These are phyloP conservation scores for Solanum pimpinellifolium DNA, from an alignment of 257 asterid genomes.

Conservation along the genomic window DNA sequence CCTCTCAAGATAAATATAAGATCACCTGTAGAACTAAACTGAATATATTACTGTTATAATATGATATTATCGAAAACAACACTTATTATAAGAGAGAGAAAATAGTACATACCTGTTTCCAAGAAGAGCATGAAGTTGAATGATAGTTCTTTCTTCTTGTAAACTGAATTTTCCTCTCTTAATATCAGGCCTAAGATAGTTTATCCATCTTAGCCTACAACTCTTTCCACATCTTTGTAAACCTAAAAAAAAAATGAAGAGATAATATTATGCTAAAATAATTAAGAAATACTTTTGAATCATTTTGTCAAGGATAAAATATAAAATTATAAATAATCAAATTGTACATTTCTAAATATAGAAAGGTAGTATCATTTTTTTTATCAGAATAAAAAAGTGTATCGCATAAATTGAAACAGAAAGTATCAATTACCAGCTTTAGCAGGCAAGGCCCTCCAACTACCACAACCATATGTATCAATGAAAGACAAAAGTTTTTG, in stretches of 20 bases:
- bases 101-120: slow-evolving; percentile 17
- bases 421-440: slow-evolving; percentile 10
- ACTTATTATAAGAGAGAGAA: background rate
- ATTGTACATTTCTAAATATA: background rate
- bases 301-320: background rate
- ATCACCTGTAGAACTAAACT: background rate
- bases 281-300: background rate
- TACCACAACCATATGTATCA: slow-evolving; percentile 10
- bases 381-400: background rate
- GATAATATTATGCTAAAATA: background rate
- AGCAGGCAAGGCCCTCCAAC: slow-evolving; percentile 20
- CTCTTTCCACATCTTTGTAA: slow-evolving; percentile 20
- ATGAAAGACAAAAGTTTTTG: slow-evolving; percentile 11
- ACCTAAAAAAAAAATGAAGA: background rate
- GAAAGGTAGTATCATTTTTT: background rate
- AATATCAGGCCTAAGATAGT: slow-evolving; percentile 15
- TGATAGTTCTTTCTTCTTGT: slow-evolving; percentile 18
- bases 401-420: background rate
- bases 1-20: background rate
- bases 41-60: accelerated
- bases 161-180: slow-evolving; percentile 16
- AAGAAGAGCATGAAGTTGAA: slow-evolving; percentile 27
- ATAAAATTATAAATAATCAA: background rate
- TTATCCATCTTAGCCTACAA: slow-evolving; percentile 19
- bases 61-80: background rate